A percentile compares a stretch with the other conserved stretches of the same genome.
phyloP scores from a whole-genome alignment of 148 eudicot species.

The Oxyria digyna region DNA sequence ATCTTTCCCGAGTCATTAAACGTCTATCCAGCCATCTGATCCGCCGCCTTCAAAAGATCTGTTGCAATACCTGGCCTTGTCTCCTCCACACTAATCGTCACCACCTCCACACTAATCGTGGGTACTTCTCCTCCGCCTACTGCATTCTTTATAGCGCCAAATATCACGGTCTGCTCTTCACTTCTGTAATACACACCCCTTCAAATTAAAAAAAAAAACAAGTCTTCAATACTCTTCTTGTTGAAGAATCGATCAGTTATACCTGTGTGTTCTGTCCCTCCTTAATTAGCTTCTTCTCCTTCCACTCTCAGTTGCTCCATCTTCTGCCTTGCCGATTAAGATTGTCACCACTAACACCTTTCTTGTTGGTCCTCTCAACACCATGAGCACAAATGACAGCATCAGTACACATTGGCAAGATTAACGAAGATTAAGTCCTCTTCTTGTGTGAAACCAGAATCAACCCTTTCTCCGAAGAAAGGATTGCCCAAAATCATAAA shows the following conservation, averaged over 20 bases:
- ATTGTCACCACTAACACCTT: conserved; percentile 26
- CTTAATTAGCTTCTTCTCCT: conserved; percentile 20
- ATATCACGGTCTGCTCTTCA: conserved; percentile 17
- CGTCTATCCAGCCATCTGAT: conserved; percentile 31
- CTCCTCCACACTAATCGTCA: conserved; percentile 19
- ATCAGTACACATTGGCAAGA: conserved; percentile 65
- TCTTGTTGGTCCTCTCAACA: conserved; percentile 25
- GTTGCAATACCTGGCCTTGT: conserved; percentile 10
- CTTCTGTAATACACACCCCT: no score
- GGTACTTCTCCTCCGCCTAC: neutral
- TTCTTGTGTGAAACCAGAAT: no score
- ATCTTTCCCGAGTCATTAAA: conserved; percentile 28
- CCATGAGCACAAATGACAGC: conserved; percentile 17
- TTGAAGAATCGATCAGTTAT: no score
- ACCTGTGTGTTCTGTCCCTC: neutral
- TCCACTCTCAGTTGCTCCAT: conserved; percentile 38
- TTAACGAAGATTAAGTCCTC: no score
- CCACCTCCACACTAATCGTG: conserved; percentile 10
- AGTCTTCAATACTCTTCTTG: no score
- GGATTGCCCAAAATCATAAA: no score
- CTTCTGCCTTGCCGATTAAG: conserved; percentile 31
- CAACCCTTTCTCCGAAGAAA: no score
- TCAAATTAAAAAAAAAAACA: no score
- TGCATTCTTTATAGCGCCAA: conserved; percentile 28
- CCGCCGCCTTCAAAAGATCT: conserved; percentile 23